Base-by-base conservation (phyloP, 371 early-diverging fungal species). In the Amoeboaphelidium protococcarum region DNA sequence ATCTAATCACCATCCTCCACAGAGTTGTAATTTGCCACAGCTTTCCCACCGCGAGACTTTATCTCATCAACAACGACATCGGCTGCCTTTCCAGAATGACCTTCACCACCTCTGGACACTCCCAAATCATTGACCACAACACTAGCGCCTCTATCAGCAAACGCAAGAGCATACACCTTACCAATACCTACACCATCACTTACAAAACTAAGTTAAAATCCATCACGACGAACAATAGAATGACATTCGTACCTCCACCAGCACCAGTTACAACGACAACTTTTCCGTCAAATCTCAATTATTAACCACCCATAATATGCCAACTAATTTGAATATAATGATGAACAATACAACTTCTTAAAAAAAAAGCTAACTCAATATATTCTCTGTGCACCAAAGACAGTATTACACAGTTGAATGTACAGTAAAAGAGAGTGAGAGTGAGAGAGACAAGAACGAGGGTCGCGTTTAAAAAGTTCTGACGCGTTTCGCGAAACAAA, bases 241-340 rank as follows among this genome's bases (percentile, higher is more conserved):
- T 13, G 20, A 26, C 13, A 20, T 1, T 1, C 59, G 54, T 59
- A 79, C 85, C 85, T 55, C 92, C 94, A 51, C 96, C 96, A 49
- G 94, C 95, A 44, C 96, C 96, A 44, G 96, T 92, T 49, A 96
- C 76, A 54, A 94, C 74, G 41, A 79, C 94, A 16, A 92, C 92
- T 50, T 80, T 74, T 59, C 72, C 72, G 57, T 94, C 84, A 56
- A 82, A 95, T 20, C 4, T 16, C 10, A 47, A 21, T 47, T 47
- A n/a, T n/a, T n/a, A n/a, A n/a, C n/a, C n/a, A n/a, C n/a, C n/a
- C n/a, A n/a, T n/a, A n/a, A n/a, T n/a, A n/a, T n/a, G n/a, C n/a
- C n/a, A n/a, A n/a, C n/a, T n/a, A n/a, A n/a, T n/a, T n/a, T n/a
- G n/a, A n/a, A n/a, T n/a, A n/a, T n/a, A n/a, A n/a, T n/a, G n/a